phyloP scores from a whole-genome alignment of 495 filamentous ascomycete genomes.

The Barbatosphaeria neglecta region DNA sequence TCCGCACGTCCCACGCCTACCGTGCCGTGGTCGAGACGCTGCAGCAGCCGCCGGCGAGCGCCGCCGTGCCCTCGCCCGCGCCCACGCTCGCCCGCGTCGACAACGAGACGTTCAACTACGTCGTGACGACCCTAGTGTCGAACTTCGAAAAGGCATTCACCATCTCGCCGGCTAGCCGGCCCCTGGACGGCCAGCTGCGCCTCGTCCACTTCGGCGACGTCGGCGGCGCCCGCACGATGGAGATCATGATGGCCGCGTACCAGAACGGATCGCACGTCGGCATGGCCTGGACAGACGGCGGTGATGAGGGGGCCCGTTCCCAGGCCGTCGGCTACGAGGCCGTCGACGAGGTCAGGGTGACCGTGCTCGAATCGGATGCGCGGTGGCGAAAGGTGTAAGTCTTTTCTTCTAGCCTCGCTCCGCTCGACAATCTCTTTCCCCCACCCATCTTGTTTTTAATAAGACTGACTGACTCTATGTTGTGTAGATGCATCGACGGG shows the following conservation, averaged over 20 bases:
- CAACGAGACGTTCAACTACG: constrained; percentile 51
- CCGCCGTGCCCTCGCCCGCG: constrained; percentile 13
- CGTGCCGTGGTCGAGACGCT: constrained; percentile 43
- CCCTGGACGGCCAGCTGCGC: constrained; percentile 53
- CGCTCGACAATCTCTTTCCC: not conserved
- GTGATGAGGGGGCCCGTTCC: constrained; percentile 11
- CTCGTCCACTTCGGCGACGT: constrained; percentile 64
- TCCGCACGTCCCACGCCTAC: constrained; percentile 58
- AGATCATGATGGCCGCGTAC: constrained; percentile 67
- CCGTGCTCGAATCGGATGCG: constrained; percentile 50
- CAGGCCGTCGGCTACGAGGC: constrained; percentile 51
- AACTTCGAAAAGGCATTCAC: constrained; percentile 69
- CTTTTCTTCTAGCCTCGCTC: no score
- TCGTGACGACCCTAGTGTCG: constrained; percentile 62
- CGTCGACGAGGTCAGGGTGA: constrained; percentile 50
- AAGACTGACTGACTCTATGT: not conserved
- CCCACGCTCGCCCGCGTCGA: constrained; percentile 13
- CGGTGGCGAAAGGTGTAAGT: constrained; percentile 78
- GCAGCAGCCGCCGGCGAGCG: not conserved
- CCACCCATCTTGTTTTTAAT: not conserved
- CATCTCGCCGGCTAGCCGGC: constrained; percentile 58
- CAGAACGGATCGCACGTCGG: constrained; percentile 54
- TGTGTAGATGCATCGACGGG: constrained; percentile 43
- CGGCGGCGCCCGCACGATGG: constrained; percentile 51
- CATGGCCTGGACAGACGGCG: constrained; percentile 24